These are phyloP conservation scores for Isabelozyma gotoi DNA, from an alignment of 805 yeast species.

Conservation along the genomic window DNA sequence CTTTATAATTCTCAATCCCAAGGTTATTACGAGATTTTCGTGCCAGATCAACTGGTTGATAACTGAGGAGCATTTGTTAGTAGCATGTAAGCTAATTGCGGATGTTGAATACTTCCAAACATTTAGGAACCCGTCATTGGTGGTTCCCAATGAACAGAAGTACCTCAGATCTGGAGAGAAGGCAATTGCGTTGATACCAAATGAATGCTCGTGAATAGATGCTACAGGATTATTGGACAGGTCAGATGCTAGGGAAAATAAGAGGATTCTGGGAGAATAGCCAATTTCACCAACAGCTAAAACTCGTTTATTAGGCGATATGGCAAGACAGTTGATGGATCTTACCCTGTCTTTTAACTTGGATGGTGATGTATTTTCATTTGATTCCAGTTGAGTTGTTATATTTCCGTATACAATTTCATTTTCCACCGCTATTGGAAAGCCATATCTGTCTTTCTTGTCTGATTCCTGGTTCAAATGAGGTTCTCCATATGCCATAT, in stretches of 20 bases:
- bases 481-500: slow-evolving; percentile 14
- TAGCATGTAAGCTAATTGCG: slow-evolving; percentile 36
- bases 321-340: slow-evolving; percentile 54
- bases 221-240: slow-evolving; percentile 50
- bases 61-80: slow-evolving; percentile 63
- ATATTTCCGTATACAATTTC: slow-evolving; percentile 15
- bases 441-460: slow-evolving; percentile 35
- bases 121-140: slow-evolving; percentile 66
- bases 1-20: slow-evolving; percentile 62
- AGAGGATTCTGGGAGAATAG: slow-evolving; percentile 61
- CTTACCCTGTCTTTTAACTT: slow-evolving; percentile 44
- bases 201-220: slow-evolving; percentile 59
- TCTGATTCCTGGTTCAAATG: slow-evolving; percentile 8
- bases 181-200: slow-evolving; percentile 55
- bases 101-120: slow-evolving; percentile 49
- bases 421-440: slow-evolving; percentile 27
- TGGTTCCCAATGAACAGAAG: slow-evolving; percentile 62
- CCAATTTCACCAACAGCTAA: slow-evolving; percentile 75
- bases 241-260: slow-evolving; percentile 57
- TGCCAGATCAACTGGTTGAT: slow-evolving; percentile 61
- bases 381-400: slow-evolving; percentile 3
- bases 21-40: slow-evolving; percentile 47
- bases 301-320: slow-evolving; percentile 52
- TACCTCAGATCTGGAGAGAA: slow-evolving; percentile 60
- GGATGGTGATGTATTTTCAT: slow-evolving; percentile 15